Evolutionary conservation across 345 rosid species (phyloP), one percentile per base, ranked within the genome.

Genomic region (Dipteronia sinensis): DNA sequence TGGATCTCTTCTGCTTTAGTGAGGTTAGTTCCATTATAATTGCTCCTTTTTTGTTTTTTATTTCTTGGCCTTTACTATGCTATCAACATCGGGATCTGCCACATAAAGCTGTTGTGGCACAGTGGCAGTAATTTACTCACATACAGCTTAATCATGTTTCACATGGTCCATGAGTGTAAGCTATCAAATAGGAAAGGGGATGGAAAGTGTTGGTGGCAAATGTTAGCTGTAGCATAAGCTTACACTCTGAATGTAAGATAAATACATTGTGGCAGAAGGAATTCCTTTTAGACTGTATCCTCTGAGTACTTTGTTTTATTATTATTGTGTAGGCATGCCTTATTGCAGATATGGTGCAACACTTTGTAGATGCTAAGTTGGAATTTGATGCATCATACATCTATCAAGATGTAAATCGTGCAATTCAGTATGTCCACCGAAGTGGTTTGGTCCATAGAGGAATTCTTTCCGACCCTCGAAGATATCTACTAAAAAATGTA

Each of bases 1-100:
- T 96, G 99, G 98, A 96, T 87, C 90, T 93, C 88, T 96, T 96
- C 83, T 96, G 99, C 84, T 96, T 96, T 85, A 96, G 95, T 53
- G 98, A 96, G 97, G 98, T 96, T 23, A 67, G 85, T 86, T 81
- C 73, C 20, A 44, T 56, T 34, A 10, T 65, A 44, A 59, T 68
- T 73, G 23, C 67, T 0, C 56, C 70, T n/a, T 72, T 78, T 58
- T n/a, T 58, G 0, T n/a, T 72, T 78, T 58, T n/a, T 20, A 1
- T 9, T 58, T 20, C 4, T 58, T 58, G 0, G 12, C 25, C 74
- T 58, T 9, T 17, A 27, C 13, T n/a, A n/a, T 67, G 38, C 62
- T 42, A 29, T 38, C 49, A 44, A 67, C 53, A 17, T 16, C 8
- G 46, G 23, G 31, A 58, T 78, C 19, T 68, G 31, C 67, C 44